A percentile compares a stretch with the other conserved stretches of the same genome.
These are phyloP conservation scores for Exsudoporus frostii DNA, from an alignment of 768 basidiomycete species.

Conservation along the genomic window DNA sequence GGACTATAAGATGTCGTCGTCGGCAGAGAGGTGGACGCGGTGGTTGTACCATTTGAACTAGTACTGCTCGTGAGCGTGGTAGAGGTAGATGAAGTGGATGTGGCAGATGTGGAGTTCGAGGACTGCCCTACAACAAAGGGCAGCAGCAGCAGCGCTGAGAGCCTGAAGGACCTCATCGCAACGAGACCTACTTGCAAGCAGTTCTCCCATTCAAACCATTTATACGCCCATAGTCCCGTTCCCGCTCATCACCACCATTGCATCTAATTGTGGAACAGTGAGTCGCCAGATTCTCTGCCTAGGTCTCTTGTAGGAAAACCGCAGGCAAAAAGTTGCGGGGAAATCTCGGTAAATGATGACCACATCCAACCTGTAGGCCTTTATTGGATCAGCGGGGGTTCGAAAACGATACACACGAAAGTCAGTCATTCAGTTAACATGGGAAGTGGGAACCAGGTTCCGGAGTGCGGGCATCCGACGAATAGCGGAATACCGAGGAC, in stretches of 20 bases:
- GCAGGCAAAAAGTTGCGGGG: neutral
- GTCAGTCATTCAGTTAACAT: neutral
- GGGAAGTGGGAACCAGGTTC: neutral
- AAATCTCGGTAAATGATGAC: neutral
- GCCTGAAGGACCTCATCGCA: neutral
- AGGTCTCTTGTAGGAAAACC: neutral
- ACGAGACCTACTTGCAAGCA: neutral
- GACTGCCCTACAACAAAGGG: slow-evolving; percentile 5
- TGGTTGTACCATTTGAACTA: neutral
- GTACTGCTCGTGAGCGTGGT: neutral
- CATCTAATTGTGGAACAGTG: neutral
- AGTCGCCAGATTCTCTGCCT: neutral
- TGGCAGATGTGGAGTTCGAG: neutral
- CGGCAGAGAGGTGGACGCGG: neutral
- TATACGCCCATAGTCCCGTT: neutral
- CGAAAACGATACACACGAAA: neutral
- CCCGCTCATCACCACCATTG: too few relatives aligned
- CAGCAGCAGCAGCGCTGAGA: neutral
- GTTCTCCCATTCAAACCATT: neutral
- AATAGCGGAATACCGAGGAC: neutral
- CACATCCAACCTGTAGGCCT: neutral
- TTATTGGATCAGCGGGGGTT: neutral
- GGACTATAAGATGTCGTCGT: neutral
- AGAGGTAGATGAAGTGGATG: neutral
- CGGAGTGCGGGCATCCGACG: neutral